phyloP scores from a whole-genome alignment of 2,329 filamentous ascomycete genomes.

The Rutstroemia sp. region DNA sequence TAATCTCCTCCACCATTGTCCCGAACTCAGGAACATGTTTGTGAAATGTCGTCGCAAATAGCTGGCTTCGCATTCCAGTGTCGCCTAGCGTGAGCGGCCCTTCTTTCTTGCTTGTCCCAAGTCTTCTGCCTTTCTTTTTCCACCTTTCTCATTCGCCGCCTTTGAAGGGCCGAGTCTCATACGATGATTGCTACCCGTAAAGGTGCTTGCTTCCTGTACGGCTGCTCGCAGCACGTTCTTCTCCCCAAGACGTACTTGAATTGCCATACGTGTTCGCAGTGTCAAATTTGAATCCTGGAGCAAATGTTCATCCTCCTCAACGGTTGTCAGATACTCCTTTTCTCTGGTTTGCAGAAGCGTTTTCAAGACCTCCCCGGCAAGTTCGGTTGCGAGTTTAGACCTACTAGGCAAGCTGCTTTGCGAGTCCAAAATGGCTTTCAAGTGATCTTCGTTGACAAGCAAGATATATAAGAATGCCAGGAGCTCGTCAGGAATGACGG shows the following conservation, averaged over 20 bases:
- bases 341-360: constrained; percentile 33
- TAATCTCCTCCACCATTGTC: neutral
- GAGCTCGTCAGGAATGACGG: constrained; percentile 29
- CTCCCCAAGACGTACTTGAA: constrained; percentile 56
- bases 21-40: constrained; percentile 7
- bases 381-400: constrained; percentile 36
- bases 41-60: constrained; percentile 12
- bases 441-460: constrained; percentile 31
- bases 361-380: constrained; percentile 34
- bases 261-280: constrained; percentile 41
- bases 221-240: constrained; percentile 49
- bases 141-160: constrained; percentile 1
- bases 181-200: constrained; percentile 25
- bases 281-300: constrained; percentile 29
- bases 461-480: constrained; percentile 37
- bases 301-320: constrained; percentile 41
- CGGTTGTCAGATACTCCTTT: constrained; percentile 44
- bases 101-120: constrained; percentile 16
- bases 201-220: constrained; percentile 31
- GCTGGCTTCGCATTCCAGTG: neutral
- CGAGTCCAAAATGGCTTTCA: constrained; percentile 32
- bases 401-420: constrained; percentile 27
- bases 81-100: constrained; percentile 13
- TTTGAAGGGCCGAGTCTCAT: constrained; percentile 23
- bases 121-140: constrained; percentile 19